phyloP scores from a whole-genome alignment of 1,284 basidiomycete species.

The Moesziomyces aphidis region DNA sequence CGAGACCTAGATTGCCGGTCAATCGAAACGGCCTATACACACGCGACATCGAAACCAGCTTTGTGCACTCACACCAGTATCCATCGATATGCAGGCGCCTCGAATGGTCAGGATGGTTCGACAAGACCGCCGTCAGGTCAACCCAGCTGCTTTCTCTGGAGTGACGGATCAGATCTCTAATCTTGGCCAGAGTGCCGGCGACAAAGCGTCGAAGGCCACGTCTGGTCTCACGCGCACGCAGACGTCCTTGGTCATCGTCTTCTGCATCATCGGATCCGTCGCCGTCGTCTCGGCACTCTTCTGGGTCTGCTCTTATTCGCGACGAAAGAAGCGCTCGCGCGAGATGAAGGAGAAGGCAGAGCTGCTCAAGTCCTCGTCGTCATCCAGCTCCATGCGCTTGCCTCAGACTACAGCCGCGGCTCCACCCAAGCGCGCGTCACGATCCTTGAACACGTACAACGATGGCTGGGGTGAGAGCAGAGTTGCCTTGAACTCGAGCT shows the following conservation, averaged over 20 bases:
- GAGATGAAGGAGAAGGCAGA: slow-evolving; percentile 27
- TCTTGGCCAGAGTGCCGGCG: slow-evolving; percentile 13
- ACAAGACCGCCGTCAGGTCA: slow-evolving; percentile 23
- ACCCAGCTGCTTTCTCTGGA: slow-evolving; percentile 40
- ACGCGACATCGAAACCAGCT: neutral
- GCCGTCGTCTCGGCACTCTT: slow-evolving; percentile 19
- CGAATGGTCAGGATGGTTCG: slow-evolving; percentile 7
- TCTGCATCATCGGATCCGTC: slow-evolving; percentile 20
- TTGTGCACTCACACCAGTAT: neutral
- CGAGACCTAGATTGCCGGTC: slow-evolving; percentile 15
- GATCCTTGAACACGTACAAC: slow-evolving; percentile 5
- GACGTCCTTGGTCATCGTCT: slow-evolving; percentile 16
- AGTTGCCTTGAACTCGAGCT: slow-evolving; percentile 40
- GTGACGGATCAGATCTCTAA: slow-evolving; percentile 45
- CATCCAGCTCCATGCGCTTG: slow-evolving; percentile 1
- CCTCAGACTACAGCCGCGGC: neutral
- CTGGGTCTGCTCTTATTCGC: slow-evolving; percentile 36
- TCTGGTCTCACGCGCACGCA: slow-evolving; percentile 23
- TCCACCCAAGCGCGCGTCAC: slow-evolving; percentile 7
- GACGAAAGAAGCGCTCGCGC: slow-evolving; percentile 26
- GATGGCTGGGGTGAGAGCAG: slow-evolving; percentile 35
- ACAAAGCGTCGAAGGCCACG: slow-evolving; percentile 25
- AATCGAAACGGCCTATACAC: slow-evolving; percentile 1
- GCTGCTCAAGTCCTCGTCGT: slow-evolving; percentile 9
- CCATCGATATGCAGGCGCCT: slow-evolving; percentile 6